Evolutionary conservation across 169 alveolate species (phyloP).

Genomic region (Babesia gibsoni): DNA sequence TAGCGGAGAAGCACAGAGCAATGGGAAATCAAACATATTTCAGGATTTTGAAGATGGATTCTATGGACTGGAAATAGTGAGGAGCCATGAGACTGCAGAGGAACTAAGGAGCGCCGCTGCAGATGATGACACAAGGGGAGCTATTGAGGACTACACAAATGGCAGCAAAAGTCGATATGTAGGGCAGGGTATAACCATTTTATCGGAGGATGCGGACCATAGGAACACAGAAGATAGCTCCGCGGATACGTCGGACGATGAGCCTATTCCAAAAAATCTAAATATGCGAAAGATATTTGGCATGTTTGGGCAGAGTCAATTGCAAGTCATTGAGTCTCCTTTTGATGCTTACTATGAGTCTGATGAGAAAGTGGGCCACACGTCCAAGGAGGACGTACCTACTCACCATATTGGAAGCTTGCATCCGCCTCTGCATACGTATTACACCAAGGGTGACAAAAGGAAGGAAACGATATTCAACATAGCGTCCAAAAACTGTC

Average conservation of each 20-base stretch:
- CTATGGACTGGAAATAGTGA: conserved; percentile 21
- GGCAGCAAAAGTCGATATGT: background rate
- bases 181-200: background rate
- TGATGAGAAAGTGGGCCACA: background rate
- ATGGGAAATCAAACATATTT: background rate
- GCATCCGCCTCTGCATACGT: conserved; percentile 36
- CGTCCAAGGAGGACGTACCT: background rate
- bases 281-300: background rate
- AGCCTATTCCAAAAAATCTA: background rate
- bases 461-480: background rate
- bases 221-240: background rate
- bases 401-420: conserved; percentile 24
- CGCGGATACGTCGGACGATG: background rate
- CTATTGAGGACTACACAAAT: background rate
- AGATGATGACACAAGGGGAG: background rate
- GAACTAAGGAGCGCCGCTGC: background rate
- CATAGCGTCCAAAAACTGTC: conserved; percentile 7
- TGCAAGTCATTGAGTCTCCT: background rate
- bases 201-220: background rate
- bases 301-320: background rate
- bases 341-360: conserved; percentile 24
- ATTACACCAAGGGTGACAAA: background rate
- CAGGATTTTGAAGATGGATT: conserved; percentile 23
- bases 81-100: conserved; percentile 1
- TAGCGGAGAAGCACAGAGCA: no score